Conservation (phyloP, 805 yeast genomes). For the Ogataea neopini region DNA sequence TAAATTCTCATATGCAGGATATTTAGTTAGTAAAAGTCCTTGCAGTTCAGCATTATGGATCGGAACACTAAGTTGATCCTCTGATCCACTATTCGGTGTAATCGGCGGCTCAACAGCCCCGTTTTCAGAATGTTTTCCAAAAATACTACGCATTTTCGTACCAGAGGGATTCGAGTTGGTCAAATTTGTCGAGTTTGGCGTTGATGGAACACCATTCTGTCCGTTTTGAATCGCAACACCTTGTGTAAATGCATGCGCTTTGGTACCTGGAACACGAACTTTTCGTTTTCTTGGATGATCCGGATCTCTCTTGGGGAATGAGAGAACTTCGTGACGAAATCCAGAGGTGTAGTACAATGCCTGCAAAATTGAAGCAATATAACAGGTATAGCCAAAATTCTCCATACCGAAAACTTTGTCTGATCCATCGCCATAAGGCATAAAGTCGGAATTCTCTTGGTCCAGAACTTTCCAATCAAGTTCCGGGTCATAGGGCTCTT, state of each 20-base stretch:
- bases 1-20: constrained; percentile 38
- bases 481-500: constrained; percentile 26
- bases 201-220: too few species aligned
- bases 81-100: constrained; percentile 7
- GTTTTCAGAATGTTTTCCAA: constrained; percentile 12
- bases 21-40: constrained; percentile 20
- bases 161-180: too few species aligned
- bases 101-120: too few species aligned
- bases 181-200: too few species aligned
- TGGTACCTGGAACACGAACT: constrained; percentile 40
- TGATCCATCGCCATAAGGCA: constrained; percentile 66
- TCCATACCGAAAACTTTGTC: constrained; percentile 77
- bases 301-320: constrained; percentile 44
- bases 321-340: constrained; percentile 60
- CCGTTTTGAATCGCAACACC: neutral
- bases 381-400: constrained; percentile 89
- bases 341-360: constrained; percentile 74
- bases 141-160: constrained; percentile 22
- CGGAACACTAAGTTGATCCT: constrained; percentile 10
- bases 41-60: constrained; percentile 26
- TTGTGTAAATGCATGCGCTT: constrained; percentile 39
- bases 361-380: constrained; percentile 90
- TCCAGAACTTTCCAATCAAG: constrained; percentile 27
- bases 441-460: constrained; percentile 22
- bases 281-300: constrained; percentile 39